A percentile compares a stretch with the other conserved stretches of the same genome.
Evolutionary conservation across 495 filamentous ascomycete genomes (phyloP).

Genomic region (Lophiostoma macrostomum): DNA sequence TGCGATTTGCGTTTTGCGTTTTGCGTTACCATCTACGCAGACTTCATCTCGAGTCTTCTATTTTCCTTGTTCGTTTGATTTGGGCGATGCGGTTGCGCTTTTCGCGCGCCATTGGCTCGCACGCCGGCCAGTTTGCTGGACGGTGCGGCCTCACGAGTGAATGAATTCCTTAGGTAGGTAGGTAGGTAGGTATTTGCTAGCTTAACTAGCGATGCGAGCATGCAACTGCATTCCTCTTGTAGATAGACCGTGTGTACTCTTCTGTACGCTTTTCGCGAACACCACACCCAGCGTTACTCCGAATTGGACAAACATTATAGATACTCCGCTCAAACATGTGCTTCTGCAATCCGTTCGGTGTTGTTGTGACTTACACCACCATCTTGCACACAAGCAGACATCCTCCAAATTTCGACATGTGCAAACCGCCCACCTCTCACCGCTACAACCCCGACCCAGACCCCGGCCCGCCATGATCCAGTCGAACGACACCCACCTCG

Average conservation of each 20-base stretch:
- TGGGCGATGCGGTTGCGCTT: neutral
- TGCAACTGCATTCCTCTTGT: neutral
- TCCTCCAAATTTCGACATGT: no score
- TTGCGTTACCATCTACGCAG: neutral
- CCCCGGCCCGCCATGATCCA: no score
- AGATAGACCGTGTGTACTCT: neutral
- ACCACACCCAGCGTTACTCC: no score
- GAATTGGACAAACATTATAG: no score
- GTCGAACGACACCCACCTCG: no score
- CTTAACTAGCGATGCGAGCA: neutral
- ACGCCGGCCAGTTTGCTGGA: slow-evolving; percentile 2
- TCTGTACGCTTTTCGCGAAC: no score
- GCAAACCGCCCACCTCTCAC: no score
- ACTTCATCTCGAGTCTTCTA: neutral
- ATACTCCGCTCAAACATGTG: no score
- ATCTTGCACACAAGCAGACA: no score
- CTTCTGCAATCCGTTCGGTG: no score
- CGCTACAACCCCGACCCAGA: no score
- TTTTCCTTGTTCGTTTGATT: neutral
- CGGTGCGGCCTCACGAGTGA: slow-evolving; percentile 11
- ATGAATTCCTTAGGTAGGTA: neutral
- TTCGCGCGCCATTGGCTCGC: neutral
- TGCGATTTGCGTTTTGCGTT: neutral
- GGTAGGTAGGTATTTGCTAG: neutral
- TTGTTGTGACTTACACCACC: no score